These are phyloP conservation scores for Saccharomyces cerevisiae DNA, from an alignment of 805 yeast species.

Conservation along the genomic window DNA sequence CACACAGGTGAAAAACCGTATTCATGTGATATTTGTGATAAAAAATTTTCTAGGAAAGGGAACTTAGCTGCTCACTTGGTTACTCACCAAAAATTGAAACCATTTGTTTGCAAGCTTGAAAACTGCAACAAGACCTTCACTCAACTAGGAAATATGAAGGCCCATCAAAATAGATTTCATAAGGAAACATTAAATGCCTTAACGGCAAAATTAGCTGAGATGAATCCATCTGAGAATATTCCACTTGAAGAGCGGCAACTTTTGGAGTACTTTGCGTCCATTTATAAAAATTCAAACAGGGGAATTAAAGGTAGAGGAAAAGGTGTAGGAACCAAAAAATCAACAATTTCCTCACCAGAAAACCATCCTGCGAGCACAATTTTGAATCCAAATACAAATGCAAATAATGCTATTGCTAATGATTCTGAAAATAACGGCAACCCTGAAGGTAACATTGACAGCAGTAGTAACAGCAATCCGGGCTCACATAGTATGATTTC, in stretches of 20 bases:
- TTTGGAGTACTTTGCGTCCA: conserved; percentile 66
- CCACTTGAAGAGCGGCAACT: conserved; percentile 61
- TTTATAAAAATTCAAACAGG: conserved; percentile 81
- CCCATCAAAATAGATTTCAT: conserved; percentile 90
- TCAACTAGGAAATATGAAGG: conserved; percentile 86
- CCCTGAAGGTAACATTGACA: neutral
- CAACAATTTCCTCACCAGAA: neutral
- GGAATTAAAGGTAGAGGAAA: conserved; percentile 92
- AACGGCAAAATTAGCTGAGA: conserved; percentile 58
- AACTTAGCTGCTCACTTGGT: conserved; percentile 80
- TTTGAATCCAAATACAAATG: neutral
- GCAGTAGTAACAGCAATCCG: conserved; percentile 1
- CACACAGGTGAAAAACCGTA: conserved; percentile 94
- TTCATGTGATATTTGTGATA: conserved; percentile 65
- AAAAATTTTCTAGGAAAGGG: conserved; percentile 82
- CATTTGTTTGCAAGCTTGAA: conserved; percentile 73
- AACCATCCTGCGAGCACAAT: neutral
- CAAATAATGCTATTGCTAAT: neutral
- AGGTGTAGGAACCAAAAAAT: conserved; percentile 18
- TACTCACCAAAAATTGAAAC: conserved; percentile 74
- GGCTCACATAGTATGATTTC: conserved; percentile 4
- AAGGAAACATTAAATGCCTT: conserved; percentile 57
- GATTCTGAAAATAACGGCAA: neutral
- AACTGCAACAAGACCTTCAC: conserved; percentile 78
- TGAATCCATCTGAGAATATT: conserved; percentile 41